Conservation (phyloP, 2,329 filamentous ascomycete genomes). For the Verticillium isaacii region DNA sequence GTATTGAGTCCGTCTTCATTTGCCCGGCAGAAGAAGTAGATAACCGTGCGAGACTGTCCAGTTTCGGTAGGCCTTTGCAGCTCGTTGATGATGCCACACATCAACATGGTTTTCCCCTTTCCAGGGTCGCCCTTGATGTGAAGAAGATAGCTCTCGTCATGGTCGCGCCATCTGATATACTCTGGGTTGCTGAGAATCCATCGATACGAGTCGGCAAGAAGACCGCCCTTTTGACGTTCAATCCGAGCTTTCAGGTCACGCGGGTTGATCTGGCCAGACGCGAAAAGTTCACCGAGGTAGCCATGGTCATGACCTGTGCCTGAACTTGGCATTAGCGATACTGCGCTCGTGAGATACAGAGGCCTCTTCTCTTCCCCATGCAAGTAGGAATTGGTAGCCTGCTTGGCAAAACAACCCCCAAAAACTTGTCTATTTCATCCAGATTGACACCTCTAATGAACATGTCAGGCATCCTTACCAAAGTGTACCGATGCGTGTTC, state of each 20-base stretch:
- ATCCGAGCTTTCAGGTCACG: conserved; percentile 6
- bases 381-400: too few relatives aligned
- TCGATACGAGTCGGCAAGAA: conserved; percentile 21
- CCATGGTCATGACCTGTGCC: neutral
- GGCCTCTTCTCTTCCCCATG: neutral
- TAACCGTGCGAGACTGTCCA: neutral
- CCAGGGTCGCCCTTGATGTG: conserved; percentile 29
- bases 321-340: neutral
- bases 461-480: neutral
- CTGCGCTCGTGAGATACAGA: neutral
- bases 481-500: neutral
- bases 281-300: neutral
- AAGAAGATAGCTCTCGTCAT: conserved; percentile 17
- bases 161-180: conserved; percentile 20
- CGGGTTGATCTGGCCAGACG: conserved; percentile 8
- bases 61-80: conserved; percentile 9
- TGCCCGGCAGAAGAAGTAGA: conserved; percentile 37
- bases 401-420: too few relatives aligned
- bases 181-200: conserved; percentile 25
- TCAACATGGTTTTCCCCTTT: conserved; percentile 31
- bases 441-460: neutral
- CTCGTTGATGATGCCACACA: conserved; percentile 21
- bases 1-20: conserved; percentile 29
- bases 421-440: too few relatives aligned
- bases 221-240: conserved; percentile 16